Base-by-base conservation (phyloP, 352 stramenopile genomes). In the Phytophthora quininea region DNA sequence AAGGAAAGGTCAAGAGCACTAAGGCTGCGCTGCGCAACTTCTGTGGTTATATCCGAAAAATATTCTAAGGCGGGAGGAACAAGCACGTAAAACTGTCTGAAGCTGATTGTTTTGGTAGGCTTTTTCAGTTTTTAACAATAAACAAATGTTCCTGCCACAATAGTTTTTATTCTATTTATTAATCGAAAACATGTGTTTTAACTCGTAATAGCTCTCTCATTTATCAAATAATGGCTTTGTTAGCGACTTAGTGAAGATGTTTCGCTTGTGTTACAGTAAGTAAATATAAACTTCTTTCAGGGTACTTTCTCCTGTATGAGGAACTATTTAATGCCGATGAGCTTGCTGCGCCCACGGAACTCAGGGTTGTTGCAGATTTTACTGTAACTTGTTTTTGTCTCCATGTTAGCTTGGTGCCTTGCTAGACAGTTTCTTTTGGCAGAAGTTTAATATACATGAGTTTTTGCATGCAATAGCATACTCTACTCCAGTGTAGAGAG, bases 201-300 rank as follows among this genome's bases (percentile, higher is more conserved):
- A 48, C 55, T 30, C 32, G 10, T 49, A 54, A 19, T 54, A 62
- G 19, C 19, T 62, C 55, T 62, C 55, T 47, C 45, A 43, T 49
- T 62, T 62, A 9, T 49, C 14, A 43, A 62, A 54, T 15, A 32
- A 27, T 62, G 55, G 45, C 19, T 49, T 54, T 43, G 10, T 12
- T 27, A 48, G 42, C 4, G 24, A 14, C 9, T 51, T 63, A 32
- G 47, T 48, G 7, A 56, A 63, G 11, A 51, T 54, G 27, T 55
- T 47, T 62, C 32, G 19, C 32, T 62, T 46, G 55, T 62, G 45
- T 37, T 63, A n/a, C 56, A 54, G 56, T 63, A 50, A 30, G 6
- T 24, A 24, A 24, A 24, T 24, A 24, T 24, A 24, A 24, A 24
- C 19, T 24, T 24, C 19, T 24, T 24, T 24, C 19, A 24, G 19